Evolutionary conservation across 1,284 basidiomycete genomes (phyloP), one percentile per base, ranked within the genome.

Genomic region (Cutaneotrichosporon daszewskae): DNA sequence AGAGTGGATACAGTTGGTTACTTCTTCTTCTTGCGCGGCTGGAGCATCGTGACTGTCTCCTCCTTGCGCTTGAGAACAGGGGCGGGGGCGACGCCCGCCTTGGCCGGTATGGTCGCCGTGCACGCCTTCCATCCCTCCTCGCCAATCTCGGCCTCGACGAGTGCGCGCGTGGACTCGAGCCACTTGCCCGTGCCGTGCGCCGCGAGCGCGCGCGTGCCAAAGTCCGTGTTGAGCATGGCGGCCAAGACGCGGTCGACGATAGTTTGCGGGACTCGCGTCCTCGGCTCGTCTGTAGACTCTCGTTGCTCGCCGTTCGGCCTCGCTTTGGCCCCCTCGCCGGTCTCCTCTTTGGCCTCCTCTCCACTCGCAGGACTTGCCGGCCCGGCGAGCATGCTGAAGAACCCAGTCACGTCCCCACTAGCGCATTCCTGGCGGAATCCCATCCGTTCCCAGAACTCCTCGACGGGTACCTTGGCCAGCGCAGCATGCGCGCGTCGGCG

Each of bases 371-470:
- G n/a, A n/a, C n/a, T n/a, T n/a, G n/a, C n/a, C n/a, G n/a, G n/a
- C n/a, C n/a, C n/a, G n/a, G n/a, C n/a, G n/a, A 38, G 28, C 13
- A 42, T 66, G 14, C 80, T 77, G 66, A 95, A 94, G 73, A 96
- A 96, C 0, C 85, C 90, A 2, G 88, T 92, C 12, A 92, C 77
- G 4, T 86, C 85, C 3, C 75, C 90, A 77, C 52, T 82, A 33
- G 84, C 78, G 62, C 91, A 95, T 67, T 96, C 91, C 62, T 95
- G 91, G 25, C 91, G 78, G 71, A 87, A 92, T 20, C 84, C 88
- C 84, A 96, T 90, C 13, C 88, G 77, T 68, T 91, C 88, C 87
- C 89, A 94, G 69, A 91, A 96, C 62, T 94, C 89, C 38, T 83
- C 83, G 23, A 79, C 62, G 0, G 53, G 41, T 4, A 71, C 49